phyloP scores from a whole-genome alignment of 352 stramenopile species.

The Globisporangium spinosum region DNA sequence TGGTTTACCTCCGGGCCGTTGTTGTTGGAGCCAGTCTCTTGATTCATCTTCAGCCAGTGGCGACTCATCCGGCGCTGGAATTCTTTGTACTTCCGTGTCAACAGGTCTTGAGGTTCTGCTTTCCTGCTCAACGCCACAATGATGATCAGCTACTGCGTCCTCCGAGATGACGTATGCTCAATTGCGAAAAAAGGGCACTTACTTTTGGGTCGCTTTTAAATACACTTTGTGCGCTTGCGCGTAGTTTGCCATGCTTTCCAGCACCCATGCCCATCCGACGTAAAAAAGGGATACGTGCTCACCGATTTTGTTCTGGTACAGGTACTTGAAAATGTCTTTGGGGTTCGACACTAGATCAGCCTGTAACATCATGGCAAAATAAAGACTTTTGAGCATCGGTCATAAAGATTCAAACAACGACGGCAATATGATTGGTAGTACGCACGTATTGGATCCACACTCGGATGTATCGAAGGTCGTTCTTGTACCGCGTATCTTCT shows the following conservation, averaged over 20 bases:
- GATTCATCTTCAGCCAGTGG: constrained; percentile 71
- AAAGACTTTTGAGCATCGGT: neutral
- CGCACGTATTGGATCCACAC: constrained; percentile 88
- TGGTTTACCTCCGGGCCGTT: constrained; percentile 40
- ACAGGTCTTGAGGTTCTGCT: constrained; percentile 57
- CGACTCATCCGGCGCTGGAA: constrained; percentile 83
- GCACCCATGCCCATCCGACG: constrained; percentile 80
- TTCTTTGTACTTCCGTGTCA: constrained; percentile 77
- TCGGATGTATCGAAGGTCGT: constrained; percentile 78
- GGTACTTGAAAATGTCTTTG: constrained; percentile 87
- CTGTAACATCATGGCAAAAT: constrained; percentile 26
- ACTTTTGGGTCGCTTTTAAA: constrained; percentile 84
- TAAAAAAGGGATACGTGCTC: constrained; percentile 81
- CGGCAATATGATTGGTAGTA: constrained; percentile 3
- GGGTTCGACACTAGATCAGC: constrained; percentile 82
- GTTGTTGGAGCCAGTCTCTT: constrained; percentile 26
- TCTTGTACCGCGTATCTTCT: constrained; percentile 51
- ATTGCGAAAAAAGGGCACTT: constrained; percentile 19
- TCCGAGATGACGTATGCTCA: neutral
- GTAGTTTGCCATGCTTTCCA: constrained; percentile 80
- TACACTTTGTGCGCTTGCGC: constrained; percentile 85
- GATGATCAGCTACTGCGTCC: neutral
- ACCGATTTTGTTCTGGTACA: constrained; percentile 86
- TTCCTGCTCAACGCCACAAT: constrained; percentile 34
- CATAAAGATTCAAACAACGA: neutral